phyloP scores from a whole-genome alignment of 2,329 filamentous ascomycete species.

The Rugonectria rugulosa region DNA sequence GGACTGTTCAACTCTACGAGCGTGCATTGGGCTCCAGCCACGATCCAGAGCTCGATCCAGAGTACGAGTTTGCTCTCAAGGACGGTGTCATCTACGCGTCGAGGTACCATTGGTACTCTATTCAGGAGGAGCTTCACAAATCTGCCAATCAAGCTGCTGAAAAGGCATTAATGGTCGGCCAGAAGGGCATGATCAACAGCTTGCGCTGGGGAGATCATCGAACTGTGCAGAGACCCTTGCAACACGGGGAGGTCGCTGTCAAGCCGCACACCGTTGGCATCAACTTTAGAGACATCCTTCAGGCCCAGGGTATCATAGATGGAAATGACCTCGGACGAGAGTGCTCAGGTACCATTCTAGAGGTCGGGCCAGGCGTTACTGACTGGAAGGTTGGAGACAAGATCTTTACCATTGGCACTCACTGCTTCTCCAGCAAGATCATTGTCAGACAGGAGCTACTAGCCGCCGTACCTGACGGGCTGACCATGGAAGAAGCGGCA shows the following conservation, averaged over 20 bases:
- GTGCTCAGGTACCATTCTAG: slow-evolving; percentile 35
- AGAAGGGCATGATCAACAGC: neutral
- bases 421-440: slow-evolving; percentile 40
- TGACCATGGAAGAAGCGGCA: slow-evolving; percentile 46
- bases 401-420: slow-evolving; percentile 36
- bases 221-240: too few relatives aligned
- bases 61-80: neutral
- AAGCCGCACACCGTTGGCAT: neutral
- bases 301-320: slow-evolving; percentile 41
- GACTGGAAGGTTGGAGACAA: slow-evolving; percentile 44
- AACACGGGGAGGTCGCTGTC: neutral
- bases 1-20: neutral
- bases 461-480: slow-evolving; percentile 39
- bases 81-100: neutral
- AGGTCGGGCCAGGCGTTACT: slow-evolving; percentile 37
- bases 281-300: slow-evolving; percentile 46
- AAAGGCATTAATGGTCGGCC: neutral
- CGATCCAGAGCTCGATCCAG: neutral
- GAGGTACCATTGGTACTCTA: neutral
- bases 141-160: neutral
- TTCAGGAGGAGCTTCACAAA: neutral
- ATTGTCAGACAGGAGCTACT: slow-evolving; percentile 32
- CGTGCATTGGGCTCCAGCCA: too few relatives aligned
- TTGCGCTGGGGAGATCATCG: neutral
- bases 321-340: slow-evolving; percentile 39